Conservation (phyloP, 2,329 filamentous ascomycete species). For the Allantophomopsis cytisporea region DNA sequence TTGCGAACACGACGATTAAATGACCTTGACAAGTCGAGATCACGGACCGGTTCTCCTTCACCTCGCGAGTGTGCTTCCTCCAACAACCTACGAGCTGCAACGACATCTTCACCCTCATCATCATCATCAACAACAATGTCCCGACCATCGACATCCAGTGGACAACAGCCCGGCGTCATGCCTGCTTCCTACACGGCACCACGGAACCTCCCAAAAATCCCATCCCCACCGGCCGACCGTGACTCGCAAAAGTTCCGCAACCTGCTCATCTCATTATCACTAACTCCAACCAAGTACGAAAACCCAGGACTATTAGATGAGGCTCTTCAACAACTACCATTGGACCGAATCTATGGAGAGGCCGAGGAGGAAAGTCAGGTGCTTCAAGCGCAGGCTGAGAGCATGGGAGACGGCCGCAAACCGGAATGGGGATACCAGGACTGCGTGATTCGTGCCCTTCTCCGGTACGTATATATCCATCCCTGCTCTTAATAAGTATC, state of each 20-base stretch:
- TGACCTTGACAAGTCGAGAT: constrained; percentile 55
- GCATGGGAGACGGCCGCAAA: constrained; percentile 66
- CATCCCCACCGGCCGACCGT: constrained; percentile 62
- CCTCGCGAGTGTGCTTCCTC: constrained; percentile 36
- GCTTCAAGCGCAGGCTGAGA: constrained; percentile 74
- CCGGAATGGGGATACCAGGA: constrained; percentile 96
- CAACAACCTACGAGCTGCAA: constrained; percentile 27
- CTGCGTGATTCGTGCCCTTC: constrained; percentile 78
- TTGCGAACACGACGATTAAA: constrained; percentile 80
- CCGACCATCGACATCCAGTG: constrained; percentile 32
- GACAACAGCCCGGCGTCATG: constrained; percentile 19
- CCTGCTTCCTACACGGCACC: constrained; percentile 48
- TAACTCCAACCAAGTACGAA: constrained; percentile 87
- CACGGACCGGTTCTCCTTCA: constrained; percentile 42
- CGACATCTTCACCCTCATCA: constrained; percentile 13
- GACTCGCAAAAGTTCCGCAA: constrained; percentile 66
- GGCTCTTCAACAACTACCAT: constrained; percentile 70
- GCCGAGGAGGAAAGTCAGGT: constrained; percentile 90
- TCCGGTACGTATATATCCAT: constrained; percentile 45
- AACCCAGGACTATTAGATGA: constrained; percentile 92
- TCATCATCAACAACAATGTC: constrained; percentile 1
- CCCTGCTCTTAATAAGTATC: constrained; percentile 3
- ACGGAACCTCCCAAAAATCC: constrained; percentile 54
- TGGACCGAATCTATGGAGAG: constrained; percentile 85
- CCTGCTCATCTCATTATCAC: constrained; percentile 71